Base-by-base conservation (phyloP, 192 early-diverging fungal genomes). In the Backusella macrospora region DNA sequence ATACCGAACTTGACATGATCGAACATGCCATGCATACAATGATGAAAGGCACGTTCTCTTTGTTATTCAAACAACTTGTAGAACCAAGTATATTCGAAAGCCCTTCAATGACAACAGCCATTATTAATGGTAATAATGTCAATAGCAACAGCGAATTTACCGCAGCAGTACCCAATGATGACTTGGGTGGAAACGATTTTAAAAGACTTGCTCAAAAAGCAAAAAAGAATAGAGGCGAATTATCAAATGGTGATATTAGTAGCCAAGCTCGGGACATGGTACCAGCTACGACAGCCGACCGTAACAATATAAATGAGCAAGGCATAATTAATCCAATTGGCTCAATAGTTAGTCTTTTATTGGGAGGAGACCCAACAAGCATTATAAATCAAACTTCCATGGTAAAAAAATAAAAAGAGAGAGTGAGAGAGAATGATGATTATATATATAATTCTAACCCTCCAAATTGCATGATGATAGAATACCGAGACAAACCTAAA, bases 181-280 rank as follows among this genome's bases (percentile, higher is more conserved):
- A 42, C 21, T 42, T 42, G 38, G 65, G 65, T 13, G 65, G 65
- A 39, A 43, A 66, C 13, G 65, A 66, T 21, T 66, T 66, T 40
- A 66, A 66, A 40, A 66, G 37, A 43, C 65, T 66, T 21, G 40
- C 65, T 39, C 65, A 21, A n/a, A 66, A 66, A 13, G 38, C 65
- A 23, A 39, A 43, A 39, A 66, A 23, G 65, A 66, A 65, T 18
- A 65, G 42, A 66, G 65, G 38, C n/a, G 40, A 3, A 5, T 15
- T 43, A 43, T 12, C 16, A 66, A 42, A 39, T 37, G 0, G 4
- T 21, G 21, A 44, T 12, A 55, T 6, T 21, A 21, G 12, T 18
- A 18, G 3, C 16, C 49, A 52, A 59, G 52, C 13, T 21, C 52
- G 52, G 52, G 52, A 59, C 23, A 59, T 59, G 23, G 52, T 26